phyloP scores from a whole-genome alignment of 176 grass and related monocot species.

The Pontederia crassipes region DNA sequence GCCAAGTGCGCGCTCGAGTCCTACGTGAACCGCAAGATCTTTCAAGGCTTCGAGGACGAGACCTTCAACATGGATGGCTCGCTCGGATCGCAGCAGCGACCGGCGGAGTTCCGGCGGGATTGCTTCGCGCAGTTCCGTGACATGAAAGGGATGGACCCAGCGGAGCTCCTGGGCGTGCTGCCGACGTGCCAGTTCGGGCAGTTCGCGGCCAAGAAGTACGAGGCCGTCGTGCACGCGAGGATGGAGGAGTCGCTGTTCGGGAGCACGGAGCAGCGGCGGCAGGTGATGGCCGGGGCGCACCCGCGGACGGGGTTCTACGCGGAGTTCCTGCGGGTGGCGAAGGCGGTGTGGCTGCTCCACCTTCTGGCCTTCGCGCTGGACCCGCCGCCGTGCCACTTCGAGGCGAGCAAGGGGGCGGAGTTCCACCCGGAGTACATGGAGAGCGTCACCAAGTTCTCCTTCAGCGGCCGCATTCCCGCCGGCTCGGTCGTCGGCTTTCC shows the following conservation, averaged over 20 bases:
- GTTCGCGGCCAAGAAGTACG: constrained; percentile 79
- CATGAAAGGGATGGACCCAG: constrained; percentile 74
- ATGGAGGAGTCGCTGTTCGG: constrained; percentile 93
- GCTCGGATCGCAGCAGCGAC: constrained; percentile 39
- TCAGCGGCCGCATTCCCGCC: constrained; percentile 15
- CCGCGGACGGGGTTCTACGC: constrained; percentile 93
- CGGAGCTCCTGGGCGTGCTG: constrained; percentile 89
- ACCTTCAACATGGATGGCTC: constrained; percentile 53
- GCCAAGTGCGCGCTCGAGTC: constrained; percentile 89
- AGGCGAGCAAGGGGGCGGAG: constrained; percentile 51
- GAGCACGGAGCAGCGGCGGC: constrained; percentile 83
- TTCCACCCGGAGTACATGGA: constrained; percentile 89
- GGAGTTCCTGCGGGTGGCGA: constrained; percentile 77
- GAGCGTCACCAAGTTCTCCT: constrained; percentile 18
- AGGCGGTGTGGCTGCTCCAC: constrained; percentile 85
- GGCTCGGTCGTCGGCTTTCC: constrained; percentile 71
- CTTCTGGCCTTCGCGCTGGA: constrained; percentile 63
- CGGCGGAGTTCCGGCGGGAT: constrained; percentile 52
- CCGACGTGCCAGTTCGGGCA: constrained; percentile 79
- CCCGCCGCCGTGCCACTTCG: constrained; percentile 61
- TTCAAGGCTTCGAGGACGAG: constrained; percentile 83
- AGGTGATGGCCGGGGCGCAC: constrained; percentile 78
- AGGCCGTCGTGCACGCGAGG: constrained; percentile 64
- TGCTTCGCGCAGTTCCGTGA: constrained; percentile 47
- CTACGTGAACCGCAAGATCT: constrained; percentile 87